Conservation (phyloP, 2,329 filamentous ascomycete species). For the Lecanicillium sp. region DNA sequence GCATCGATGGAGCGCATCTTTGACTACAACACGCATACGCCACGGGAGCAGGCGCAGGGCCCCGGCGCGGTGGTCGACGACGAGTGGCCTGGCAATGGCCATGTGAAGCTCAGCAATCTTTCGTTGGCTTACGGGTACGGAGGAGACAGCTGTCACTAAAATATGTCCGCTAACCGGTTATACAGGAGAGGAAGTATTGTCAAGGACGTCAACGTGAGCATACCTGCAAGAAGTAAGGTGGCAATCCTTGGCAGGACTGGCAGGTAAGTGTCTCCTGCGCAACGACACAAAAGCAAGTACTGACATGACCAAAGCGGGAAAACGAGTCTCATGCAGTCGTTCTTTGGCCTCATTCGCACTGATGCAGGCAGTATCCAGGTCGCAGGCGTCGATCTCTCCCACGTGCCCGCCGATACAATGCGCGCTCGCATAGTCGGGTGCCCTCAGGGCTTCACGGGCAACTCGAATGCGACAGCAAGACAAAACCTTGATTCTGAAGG, state of each 20-base stretch:
- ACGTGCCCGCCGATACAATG: background rate
- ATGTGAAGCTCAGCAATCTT: background rate
- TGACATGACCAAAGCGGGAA: background rate
- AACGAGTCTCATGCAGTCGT: constrained; percentile 3
- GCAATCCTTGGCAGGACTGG: constrained; percentile 7
- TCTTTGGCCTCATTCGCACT: constrained; percentile 3
- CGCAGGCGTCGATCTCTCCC: background rate
- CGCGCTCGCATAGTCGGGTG: background rate
- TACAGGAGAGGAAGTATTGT: background rate
- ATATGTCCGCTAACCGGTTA: background rate
- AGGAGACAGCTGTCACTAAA: background rate
- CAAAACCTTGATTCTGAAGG: constrained; percentile 5
- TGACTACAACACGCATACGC: background rate
- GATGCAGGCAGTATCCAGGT: background rate
- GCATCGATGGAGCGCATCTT: constrained; percentile 2
- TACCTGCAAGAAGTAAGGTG: background rate
- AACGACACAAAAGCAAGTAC: too few relatives aligned
- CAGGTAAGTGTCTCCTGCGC: background rate
- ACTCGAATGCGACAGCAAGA: background rate
- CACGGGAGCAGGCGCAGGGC: background rate
- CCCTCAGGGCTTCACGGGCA: background rate
- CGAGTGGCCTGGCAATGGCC: background rate
- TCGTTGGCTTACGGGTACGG: constrained; percentile 1
- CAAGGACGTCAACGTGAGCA: background rate
- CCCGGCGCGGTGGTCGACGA: background rate